These are phyloP conservation scores for Daucus carota DNA, from an alignment of 129 eudicot genomes.

Conservation along the genomic window DNA sequence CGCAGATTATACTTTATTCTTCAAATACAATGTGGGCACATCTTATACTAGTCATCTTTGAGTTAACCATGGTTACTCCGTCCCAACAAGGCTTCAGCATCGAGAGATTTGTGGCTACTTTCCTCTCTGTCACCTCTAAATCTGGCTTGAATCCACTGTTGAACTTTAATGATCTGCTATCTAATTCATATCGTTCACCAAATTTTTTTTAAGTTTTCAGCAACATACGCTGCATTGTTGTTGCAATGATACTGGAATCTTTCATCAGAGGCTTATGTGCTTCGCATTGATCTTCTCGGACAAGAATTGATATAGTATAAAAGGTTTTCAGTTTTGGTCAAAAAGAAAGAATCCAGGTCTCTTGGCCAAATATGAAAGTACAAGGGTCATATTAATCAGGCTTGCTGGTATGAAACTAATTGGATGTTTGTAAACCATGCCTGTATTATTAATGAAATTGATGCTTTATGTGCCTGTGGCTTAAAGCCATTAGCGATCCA, in stretches of 20 bases:
- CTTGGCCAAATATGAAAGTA: neutral
- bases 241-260: too few species aligned
- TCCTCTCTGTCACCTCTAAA: too few species aligned
- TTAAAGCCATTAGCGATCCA: neutral
- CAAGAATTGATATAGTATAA: neutral
- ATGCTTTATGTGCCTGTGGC: neutral
- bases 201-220: too few species aligned
- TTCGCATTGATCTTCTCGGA: neutral
- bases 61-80: too few species aligned
- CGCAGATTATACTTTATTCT: neutral
- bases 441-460: too few species aligned
- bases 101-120: too few species aligned
- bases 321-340: neutral
- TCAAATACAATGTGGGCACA: neutral
- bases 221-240: too few species aligned
- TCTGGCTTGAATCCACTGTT: too few species aligned
- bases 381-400: too few species aligned
- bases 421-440: neutral
- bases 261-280: neutral
- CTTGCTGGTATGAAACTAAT: neutral
- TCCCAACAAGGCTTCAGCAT: too few species aligned
- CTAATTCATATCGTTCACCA: too few species aligned
- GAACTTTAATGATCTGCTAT: too few species aligned
- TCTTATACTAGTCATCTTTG: neutral
- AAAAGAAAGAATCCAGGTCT: neutral